A percentile compares a stretch with the other conserved stretches of the same genome.
phyloP scores from a whole-genome alignment of 257 asterid genomes.

The Solanum okadae region DNA sequence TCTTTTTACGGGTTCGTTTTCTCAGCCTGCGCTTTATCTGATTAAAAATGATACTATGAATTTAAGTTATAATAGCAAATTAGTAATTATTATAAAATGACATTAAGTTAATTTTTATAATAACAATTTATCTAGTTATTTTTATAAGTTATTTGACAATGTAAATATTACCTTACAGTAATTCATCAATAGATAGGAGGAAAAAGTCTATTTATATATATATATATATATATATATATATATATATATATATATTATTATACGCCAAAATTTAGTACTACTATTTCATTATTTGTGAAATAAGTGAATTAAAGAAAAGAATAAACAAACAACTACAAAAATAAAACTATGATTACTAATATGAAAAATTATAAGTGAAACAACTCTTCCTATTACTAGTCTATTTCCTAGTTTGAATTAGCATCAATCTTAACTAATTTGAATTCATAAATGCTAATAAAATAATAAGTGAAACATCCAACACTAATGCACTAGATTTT shows the following conservation, averaged over 20 bases:
- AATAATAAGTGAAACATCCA: neutral
- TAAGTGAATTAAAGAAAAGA: too few relatives aligned
- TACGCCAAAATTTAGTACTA: too few relatives aligned
- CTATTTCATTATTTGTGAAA: too few relatives aligned
- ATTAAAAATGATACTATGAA: neutral
- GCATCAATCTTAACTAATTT: neutral
- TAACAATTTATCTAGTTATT: neutral
- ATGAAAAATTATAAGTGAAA: neutral
- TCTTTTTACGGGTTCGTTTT: neutral
- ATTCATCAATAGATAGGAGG: neutral
- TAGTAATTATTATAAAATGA: neutral
- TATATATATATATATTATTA: neutral
- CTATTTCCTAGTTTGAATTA: neutral
- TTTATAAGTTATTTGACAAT: neutral
- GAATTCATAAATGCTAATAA: neutral
- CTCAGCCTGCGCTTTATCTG: neutral
- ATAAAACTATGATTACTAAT: neutral
- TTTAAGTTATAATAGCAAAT: neutral
- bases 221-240: too few relatives aligned
- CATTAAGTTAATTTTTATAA: neutral
- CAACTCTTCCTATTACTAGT: neutral
- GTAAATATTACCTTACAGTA: neutral
- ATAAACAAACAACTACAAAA: neutral
- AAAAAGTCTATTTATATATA: too few relatives aligned
- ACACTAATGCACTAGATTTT: too few relatives aligned